A percentile compares a stretch with the other conserved stretches of the same genome.
These are phyloP conservation scores for Nadsonia starkeyi-henricii DNA, from an alignment of 1,139 yeast species.

Conservation along the genomic window DNA sequence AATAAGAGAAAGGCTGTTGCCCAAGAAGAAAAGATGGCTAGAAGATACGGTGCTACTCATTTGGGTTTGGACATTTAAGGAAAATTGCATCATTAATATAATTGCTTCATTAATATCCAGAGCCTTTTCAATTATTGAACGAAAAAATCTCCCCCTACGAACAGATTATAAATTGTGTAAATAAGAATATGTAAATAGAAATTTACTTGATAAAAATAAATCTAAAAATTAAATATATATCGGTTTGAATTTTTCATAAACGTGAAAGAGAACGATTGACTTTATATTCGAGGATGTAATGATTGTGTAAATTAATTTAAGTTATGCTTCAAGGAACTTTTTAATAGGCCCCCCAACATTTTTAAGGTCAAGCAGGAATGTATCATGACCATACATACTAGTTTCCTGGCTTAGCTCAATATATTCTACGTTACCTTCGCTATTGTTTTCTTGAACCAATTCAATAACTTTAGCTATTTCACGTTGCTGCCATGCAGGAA, in stretches of 20 bases:
- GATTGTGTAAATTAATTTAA: not conserved
- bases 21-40: slow-evolving; percentile 14
- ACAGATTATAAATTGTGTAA: not conserved
- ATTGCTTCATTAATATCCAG: not conserved
- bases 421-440: slow-evolving; percentile 31
- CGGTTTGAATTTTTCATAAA: no score
- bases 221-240: no score
- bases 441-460: slow-evolving; percentile 20
- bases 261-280: no score
- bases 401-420: slow-evolving; percentile 63
- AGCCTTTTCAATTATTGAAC: not conserved
- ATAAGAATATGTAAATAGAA: not conserved
- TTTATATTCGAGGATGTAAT: no score
- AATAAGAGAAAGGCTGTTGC: slow-evolving; percentile 16
- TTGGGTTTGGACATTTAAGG: not conserved
- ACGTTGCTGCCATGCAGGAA: slow-evolving; percentile 90
- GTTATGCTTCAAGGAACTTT: slow-evolving; percentile 33
- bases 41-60: not conserved
- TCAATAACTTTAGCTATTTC: slow-evolving; percentile 58
- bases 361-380: slow-evolving; percentile 64
- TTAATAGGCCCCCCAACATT: slow-evolving; percentile 70
- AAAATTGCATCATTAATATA: no score
- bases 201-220: not conserved
- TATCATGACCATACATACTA: slow-evolving; percentile 81
- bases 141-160: not conserved